phyloP scores from a whole-genome alignment of 805 yeast genomes.

The Debaryomyces maramus region DNA sequence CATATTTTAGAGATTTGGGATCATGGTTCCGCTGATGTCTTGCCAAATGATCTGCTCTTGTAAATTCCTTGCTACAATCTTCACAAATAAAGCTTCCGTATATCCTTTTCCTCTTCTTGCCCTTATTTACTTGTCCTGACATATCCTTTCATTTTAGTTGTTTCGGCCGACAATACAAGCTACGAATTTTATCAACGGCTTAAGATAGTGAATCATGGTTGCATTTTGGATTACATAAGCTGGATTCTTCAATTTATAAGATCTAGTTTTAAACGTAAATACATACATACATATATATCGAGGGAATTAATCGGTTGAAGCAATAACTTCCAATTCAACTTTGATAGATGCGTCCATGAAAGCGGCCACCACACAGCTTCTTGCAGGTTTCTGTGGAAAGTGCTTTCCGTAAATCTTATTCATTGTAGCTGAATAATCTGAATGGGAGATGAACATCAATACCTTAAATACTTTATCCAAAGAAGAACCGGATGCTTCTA shows the following conservation, averaged over 20 bases:
- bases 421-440: slow-evolving; percentile 40
- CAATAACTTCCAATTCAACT: slow-evolving; percentile 54
- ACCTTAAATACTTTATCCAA: slow-evolving; percentile 50
- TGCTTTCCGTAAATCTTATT: slow-evolving; percentile 48
- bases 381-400: slow-evolving; percentile 51
- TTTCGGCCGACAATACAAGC: too few relatives aligned
- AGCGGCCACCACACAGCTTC: slow-evolving; percentile 52
- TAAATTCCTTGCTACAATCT: slow-evolving; percentile 51
- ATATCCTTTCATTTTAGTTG: too few relatives aligned
- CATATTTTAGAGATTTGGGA: slow-evolving; percentile 9
- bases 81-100: slow-evolving; percentile 40
- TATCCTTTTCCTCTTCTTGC: slow-evolving; percentile 18
- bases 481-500: slow-evolving; percentile 47
- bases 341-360: slow-evolving; percentile 52
- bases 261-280: neutral
- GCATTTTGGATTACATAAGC: neutral
- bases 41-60: slow-evolving; percentile 60
- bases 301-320: slow-evolving; percentile 24
- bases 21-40: slow-evolving; percentile 60
- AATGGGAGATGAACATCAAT: slow-evolving; percentile 46
- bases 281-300: neutral
- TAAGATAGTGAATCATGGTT: too few relatives aligned
- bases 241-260: neutral
- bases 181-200: too few relatives aligned
- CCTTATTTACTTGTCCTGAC: too few relatives aligned